A percentile compares a stretch with the other conserved stretches of the same genome.
phyloP scores from a whole-genome alignment of 257 asterid genomes.

The Solanum sparsipilum region DNA sequence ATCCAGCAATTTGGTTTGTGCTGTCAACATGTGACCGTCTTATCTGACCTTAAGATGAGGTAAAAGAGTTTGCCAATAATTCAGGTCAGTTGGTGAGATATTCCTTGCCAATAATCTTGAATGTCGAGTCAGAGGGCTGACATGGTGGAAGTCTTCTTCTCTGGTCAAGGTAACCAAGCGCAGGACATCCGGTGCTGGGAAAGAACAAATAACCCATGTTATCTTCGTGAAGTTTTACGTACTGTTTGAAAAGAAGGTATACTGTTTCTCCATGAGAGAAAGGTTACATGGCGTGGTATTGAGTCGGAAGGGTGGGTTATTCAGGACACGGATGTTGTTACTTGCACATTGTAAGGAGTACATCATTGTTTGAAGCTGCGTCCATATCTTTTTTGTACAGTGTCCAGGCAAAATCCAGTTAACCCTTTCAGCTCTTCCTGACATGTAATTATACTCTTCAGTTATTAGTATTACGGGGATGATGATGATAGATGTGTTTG shows the following conservation, averaged over 20 bases:
- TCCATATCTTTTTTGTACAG: slow-evolving; percentile 12
- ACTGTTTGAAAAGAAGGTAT: not conserved
- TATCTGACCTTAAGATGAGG: not conserved
- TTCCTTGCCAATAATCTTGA: slow-evolving; percentile 4
- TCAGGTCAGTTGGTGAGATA: slow-evolving; percentile 22
- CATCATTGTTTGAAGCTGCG: slow-evolving; percentile 5
- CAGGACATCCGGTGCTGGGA: slow-evolving; percentile 32
- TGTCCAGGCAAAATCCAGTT: slow-evolving; percentile 16
- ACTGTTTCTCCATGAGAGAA: slow-evolving; percentile 13
- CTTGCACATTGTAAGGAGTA: not conserved
- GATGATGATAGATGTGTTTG: not conserved
- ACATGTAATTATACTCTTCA: slow-evolving; percentile 26
- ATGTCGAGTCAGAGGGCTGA: slow-evolving; percentile 9
- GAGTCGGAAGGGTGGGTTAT: slow-evolving; percentile 16
- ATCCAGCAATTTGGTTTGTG: slow-evolving; percentile 49
- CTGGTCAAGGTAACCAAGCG: slow-evolving; percentile 10
- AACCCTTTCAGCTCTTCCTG: slow-evolving; percentile 24
- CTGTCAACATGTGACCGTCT: slow-evolving; percentile 20
- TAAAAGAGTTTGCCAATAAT: not conserved
- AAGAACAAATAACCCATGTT: slow-evolving; percentile 21
- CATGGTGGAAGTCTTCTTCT: slow-evolving; percentile 20
- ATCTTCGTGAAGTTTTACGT: slow-evolving; percentile 10
- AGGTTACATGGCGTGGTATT: slow-evolving; percentile 16
- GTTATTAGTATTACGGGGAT: not conserved
- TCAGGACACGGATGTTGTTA: not conserved